Evolutionary conservation across 2,329 filamentous ascomycete species (phyloP), one percentile per base, ranked within the genome.

Genomic region (Tympanopsis confertula): DNA sequence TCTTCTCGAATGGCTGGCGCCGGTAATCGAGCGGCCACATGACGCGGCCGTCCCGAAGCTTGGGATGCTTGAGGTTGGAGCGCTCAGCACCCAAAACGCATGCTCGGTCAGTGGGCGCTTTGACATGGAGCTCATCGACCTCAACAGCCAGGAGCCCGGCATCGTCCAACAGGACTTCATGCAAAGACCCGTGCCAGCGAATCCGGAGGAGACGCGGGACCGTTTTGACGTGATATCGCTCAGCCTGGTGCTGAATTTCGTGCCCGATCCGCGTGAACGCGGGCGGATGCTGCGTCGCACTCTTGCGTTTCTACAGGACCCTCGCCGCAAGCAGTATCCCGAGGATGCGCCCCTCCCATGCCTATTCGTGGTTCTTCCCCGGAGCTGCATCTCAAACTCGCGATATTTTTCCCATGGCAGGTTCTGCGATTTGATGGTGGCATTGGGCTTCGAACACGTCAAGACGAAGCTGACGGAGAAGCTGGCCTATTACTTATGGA

Each of bases 401-500:
- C 75, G 91, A 37, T 98, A 98, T 54, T 74, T 94, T 52, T 80
- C 86, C 39, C 78, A 88, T 44, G 56, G 65, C 14, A 71, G 74
- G 37, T 59, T 98, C 17, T 58, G 71, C 5, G 66, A 69, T 3
- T 85, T 98, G 42, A 86, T 96, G 85, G 55, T 57, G 3, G 74
- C 71, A 35, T 58, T 98, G 26, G 88, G 89, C 1, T 96, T 88
- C 54, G 57, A 57, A 12, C 59, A 78, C 48, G 55, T 70, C 7
- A 65, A 74, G 48, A 71, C 67, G 45, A 95, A 94, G 59, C 65
- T 77, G 45, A 91, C 85, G 1, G 70, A 80, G 33, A 94, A 94
- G 58, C 65, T 98, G 37, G 77, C 86, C 17, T 96, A 94, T 57
- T 88, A 87, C 45, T 66, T 96, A n/a, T 95, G 88, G 83, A 73